These are phyloP conservation scores for Monascus purpureus DNA, from an alignment of 495 filamentous ascomycete genomes.

Conservation along the genomic window DNA sequence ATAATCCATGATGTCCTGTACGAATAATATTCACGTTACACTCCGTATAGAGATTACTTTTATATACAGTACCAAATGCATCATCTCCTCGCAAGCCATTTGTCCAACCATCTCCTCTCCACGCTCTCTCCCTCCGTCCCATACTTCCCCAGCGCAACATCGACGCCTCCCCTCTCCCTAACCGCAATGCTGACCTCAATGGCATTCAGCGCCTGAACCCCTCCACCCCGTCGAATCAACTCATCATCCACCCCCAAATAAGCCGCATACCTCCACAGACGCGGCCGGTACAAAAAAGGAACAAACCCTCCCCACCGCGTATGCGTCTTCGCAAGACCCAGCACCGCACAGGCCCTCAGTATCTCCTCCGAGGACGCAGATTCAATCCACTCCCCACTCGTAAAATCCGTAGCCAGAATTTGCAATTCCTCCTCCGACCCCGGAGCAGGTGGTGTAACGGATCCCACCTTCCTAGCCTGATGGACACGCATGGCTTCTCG, in stretches of 20 bases:
- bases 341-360: conserved; percentile 28
- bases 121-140: conserved; percentile 12
- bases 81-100: conserved; percentile 18
- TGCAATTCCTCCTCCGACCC: conserved; percentile 14
- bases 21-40: background rate
- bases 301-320: conserved; percentile 16
- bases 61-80: too few species aligned
- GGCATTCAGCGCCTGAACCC: conserved; percentile 32
- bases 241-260: conserved; percentile 47
- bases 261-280: conserved; percentile 26
- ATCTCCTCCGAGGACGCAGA: conserved; percentile 13
- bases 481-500: conserved; percentile 11
- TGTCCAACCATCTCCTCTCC: conserved; percentile 24
- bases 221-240: conserved; percentile 38
- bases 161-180: conserved; percentile 31
- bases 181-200: conserved; percentile 44
- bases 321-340: conserved; percentile 31
- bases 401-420: conserved; percentile 12
- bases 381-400: conserved; percentile 8
- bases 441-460: conserved; percentile 2
- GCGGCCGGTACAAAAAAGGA: conserved; percentile 23
- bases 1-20: background rate
- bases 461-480: conserved; percentile 3
- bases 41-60: background rate
- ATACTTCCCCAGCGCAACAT: conserved; percentile 10